Evolutionary conservation across 768 basidiomycete species (phyloP), one percentile per base, ranked within the genome.

Genomic region (Hortiboletus flavorubellus): DNA sequence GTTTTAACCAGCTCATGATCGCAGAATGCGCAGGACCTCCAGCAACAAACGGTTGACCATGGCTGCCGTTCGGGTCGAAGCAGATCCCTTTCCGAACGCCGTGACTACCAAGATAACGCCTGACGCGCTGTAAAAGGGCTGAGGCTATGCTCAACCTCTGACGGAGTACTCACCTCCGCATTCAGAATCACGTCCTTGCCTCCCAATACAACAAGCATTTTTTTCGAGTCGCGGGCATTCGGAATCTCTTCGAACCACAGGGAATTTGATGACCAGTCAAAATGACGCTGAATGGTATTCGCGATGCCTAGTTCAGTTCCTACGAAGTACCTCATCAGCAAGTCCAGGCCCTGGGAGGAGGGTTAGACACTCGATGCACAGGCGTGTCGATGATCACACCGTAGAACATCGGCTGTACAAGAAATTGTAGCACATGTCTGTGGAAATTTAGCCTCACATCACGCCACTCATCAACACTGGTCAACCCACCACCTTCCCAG

Each of bases 161-260:
- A 39, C 21, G 15, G 26, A 55, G 44, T 11, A 41, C 77, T 40
- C 49, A 91, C 91, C 64, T 80, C 74, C 15, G 91, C 80, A 63
- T 88, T 80, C 51, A 96, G 72, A 62, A 98, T 91, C 21, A 78
- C 78, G 61, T 97, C 94, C 57, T 83, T 79, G 2, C 87, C 91
- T n/a, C 92, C 91, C 16, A 97, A 76, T 58, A 95, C 76, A 68
- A 92, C 89, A 47, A 86, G 70, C 0, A 87, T 82, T 64, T 82
- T 85, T 34, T 74, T 60, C 1, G 85, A 79, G 68, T 93, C 84
- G 15, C 77, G 73, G 15, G 86, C 88, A 64, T 92, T 79, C 1
- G 91, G 90, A 44, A 96, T 93, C 63, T 95, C 89, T 70, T 94
- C 91, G 57, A 83, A 90, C 84, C 89, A 98, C 11, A 98, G 76